These are phyloP conservation scores for Sicyos baderoa DNA, from an alignment of 306 rosid species.

Conservation along the genomic window DNA sequence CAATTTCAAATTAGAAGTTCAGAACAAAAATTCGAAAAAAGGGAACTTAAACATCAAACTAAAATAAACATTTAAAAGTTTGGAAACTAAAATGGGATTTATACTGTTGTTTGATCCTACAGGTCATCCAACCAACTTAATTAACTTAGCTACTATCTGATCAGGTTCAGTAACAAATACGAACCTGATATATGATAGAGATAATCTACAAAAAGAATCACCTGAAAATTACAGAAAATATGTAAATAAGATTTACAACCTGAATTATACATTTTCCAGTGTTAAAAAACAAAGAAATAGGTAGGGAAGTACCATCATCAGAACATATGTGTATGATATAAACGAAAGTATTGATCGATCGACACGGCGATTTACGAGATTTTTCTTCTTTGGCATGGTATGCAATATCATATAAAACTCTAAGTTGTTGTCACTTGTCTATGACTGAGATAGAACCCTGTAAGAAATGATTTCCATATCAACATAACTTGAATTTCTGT, in stretches of 20 bases:
- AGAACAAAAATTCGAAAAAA: not conserved
- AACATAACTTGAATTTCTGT: not conserved
- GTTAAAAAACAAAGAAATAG: not conserved
- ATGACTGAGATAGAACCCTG: constrained; percentile 1
- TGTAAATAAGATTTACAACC: not conserved
- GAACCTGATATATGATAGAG: constrained; percentile 67
- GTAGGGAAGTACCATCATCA: constrained; percentile 44
- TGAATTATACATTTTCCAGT: not conserved
- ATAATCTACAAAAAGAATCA: constrained; percentile 53
- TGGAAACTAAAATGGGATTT: not conserved
- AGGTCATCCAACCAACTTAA: constrained; percentile 2
- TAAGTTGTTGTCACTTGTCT: not conserved
- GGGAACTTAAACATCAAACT: not conserved
- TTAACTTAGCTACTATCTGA: not conserved
- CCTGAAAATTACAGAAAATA: constrained; percentile 43
- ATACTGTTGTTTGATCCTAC: not conserved
- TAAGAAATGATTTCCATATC: not conserved
- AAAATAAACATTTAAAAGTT: not conserved
- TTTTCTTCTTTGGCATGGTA: constrained; percentile 68
- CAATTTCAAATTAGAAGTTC: not conserved
- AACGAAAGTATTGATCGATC: constrained; percentile 56
- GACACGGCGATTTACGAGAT: constrained; percentile 47
- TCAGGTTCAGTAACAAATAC: constrained; percentile 30
- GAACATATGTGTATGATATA: constrained; percentile 47
- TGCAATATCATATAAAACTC: not conserved